phyloP scores from a whole-genome alignment of 306 rosid genomes.

The Ziziphus jujuba region DNA sequence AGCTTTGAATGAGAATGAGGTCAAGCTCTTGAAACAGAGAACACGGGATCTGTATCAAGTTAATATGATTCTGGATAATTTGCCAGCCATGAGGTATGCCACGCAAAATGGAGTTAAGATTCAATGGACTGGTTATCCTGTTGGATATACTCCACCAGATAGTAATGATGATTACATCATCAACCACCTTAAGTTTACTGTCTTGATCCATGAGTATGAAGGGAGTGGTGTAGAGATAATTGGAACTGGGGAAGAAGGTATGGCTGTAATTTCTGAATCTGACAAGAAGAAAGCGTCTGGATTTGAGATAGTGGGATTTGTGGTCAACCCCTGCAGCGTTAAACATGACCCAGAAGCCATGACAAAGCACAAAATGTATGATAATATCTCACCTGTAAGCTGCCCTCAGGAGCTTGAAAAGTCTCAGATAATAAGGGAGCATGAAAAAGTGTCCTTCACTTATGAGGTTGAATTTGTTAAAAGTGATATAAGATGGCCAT shows the following conservation, averaged over 20 bases:
- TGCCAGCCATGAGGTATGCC: slow-evolving; percentile 86
- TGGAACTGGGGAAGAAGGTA: slow-evolving; percentile 93
- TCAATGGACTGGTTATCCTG: slow-evolving; percentile 97
- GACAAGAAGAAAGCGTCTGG: slow-evolving; percentile 84
- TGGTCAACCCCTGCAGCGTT: slow-evolving; percentile 77
- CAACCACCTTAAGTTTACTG: slow-evolving; percentile 82
- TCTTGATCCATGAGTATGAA: slow-evolving; percentile 87
- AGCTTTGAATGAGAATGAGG: slow-evolving; percentile 63
- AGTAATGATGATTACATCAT: slow-evolving; percentile 73
- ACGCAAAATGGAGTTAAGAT: slow-evolving; percentile 70
- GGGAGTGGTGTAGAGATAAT: slow-evolving; percentile 76
- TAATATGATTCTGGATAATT: slow-evolving; percentile 90
- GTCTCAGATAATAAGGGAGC: slow-evolving; percentile 76
- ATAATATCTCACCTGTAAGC: slow-evolving; percentile 28
- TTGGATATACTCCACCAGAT: slow-evolving; percentile 70
- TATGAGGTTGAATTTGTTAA: slow-evolving; percentile 88
- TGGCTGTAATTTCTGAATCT: slow-evolving; percentile 67
- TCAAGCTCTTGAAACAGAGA: slow-evolving; percentile 80
- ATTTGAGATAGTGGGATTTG: slow-evolving; percentile 91
- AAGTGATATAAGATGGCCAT: slow-evolving; percentile 88
- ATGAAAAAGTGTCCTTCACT: slow-evolving; percentile 77
- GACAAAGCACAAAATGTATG: slow-evolving; percentile 49
- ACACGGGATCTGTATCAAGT: slow-evolving; percentile 94
- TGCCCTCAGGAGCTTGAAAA: slow-evolving; percentile 67
- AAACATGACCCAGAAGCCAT: slow-evolving; percentile 59